Base-by-base conservation (phyloP, 2,329 filamentous ascomycete genomes). In the Fusarium sp. region DNA sequence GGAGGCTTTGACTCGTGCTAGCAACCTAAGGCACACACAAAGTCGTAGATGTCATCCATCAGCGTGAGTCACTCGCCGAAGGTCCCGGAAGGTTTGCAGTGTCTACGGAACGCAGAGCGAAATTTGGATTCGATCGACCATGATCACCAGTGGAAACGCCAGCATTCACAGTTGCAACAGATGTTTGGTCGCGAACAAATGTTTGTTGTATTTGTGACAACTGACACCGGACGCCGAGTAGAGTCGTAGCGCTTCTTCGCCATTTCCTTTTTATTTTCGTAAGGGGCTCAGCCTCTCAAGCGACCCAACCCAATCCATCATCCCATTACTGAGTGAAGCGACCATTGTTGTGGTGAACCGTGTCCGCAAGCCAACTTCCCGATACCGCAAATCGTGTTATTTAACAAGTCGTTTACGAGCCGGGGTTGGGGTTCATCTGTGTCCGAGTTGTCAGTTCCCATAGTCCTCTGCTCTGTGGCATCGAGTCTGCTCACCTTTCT, bases 351-450 rank as follows among this genome's bases (percentile, higher is more conserved):
- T 51, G 59, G 53, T 62, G 58, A 76, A 74, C 74, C 68, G 71
- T 68, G 74, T 72, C 63, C 73, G 71, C 65, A 74, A 74, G 73
- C 69, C 71, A 74, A 75, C 60, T 68, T 75, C 71, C 68, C 68
- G 60, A 70, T 74, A 69, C 74, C 71, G 66, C 67, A 71, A 71
- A 65, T 69, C 68, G 69, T 68, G 63, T 59, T 54, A 49, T 58
- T 53, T 74, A 63, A 48, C 59, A 47, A 56, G 50, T 72, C 62
- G 67, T 69, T 84, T 92, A 93, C 76, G 89, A 80, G 80, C 88
- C 89, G 78, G 92, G 91, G 88, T 93, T 93, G 82, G 92, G 91
- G 89, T 94, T 94, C 92, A 94, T 94, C 92, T 92, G 71, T 91
- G 68, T 67, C 41, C 22, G 11, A 5, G n/a, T 50, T 48, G 75